Evolutionary conservation across 352 stramenopile species (phyloP).

Genomic region (Pythium sp.): DNA sequence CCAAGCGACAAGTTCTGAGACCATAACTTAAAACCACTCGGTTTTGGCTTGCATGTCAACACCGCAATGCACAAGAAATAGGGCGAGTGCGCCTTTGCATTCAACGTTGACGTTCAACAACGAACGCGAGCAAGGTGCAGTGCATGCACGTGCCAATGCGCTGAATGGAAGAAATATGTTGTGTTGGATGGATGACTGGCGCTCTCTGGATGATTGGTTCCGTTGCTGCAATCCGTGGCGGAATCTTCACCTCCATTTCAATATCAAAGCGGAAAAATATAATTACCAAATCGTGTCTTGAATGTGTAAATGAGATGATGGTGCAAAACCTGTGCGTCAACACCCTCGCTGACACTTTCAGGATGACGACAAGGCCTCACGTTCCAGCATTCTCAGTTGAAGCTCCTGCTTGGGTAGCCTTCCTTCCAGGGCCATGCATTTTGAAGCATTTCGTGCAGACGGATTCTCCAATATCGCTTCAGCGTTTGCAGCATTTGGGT

Average conservation of each 20-base stretch:
- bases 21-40: too few relatives aligned
- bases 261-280: not conserved
- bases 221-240: not conserved
- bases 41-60: not conserved
- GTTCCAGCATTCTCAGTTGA: not conserved
- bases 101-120: not conserved
- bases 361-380: conserved; percentile 1
- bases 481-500: too few relatives aligned
- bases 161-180: not conserved
- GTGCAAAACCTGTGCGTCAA: not conserved
- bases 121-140: not conserved
- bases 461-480: not conserved
- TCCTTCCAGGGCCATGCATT: not conserved
- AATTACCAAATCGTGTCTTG: not conserved
- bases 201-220: not conserved
- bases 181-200: not conserved
- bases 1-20: not conserved
- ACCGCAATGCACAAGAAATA: not conserved
- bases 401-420: not conserved
- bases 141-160: not conserved
- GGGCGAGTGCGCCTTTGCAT: not conserved
- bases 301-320: conserved; percentile 1
- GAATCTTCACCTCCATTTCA: not conserved
- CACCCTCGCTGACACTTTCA: not conserved
- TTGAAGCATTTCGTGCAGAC: not conserved